phyloP scores from a whole-genome alignment of 805 yeast genomes.

The Suhomyces canberraensis region DNA sequence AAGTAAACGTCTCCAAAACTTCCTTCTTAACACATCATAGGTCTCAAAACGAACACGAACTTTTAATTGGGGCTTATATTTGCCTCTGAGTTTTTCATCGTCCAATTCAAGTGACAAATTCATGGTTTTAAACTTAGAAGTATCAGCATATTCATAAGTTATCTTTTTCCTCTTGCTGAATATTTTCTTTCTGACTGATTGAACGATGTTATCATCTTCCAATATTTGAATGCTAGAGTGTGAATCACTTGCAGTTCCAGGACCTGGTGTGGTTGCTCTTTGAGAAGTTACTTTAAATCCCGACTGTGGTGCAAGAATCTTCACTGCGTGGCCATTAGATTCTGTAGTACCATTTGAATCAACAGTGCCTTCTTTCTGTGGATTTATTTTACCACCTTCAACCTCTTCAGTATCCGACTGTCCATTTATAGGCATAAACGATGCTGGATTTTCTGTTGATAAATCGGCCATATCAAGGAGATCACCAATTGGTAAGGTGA shows the following conservation, averaged over 20 bases:
- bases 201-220: slow-evolving; percentile 31
- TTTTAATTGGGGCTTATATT: slow-evolving; percentile 52
- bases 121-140: slow-evolving; percentile 42
- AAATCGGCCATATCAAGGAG: slow-evolving; percentile 39
- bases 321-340: neutral
- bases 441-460: neutral
- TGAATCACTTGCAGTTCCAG: slow-evolving; percentile 2
- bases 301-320: neutral
- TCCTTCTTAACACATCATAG: slow-evolving; percentile 58
- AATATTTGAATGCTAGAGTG: slow-evolving; percentile 20
- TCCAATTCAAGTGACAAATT: slow-evolving; percentile 33
- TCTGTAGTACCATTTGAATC: neutral
- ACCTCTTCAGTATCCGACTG: neutral
- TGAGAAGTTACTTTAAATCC: neutral
- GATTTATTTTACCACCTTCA: neutral
- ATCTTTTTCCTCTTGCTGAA: slow-evolving; percentile 28
- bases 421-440: slow-evolving; percentile 3
- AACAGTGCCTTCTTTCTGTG: neutral
- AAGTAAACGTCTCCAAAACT: slow-evolving; percentile 66
- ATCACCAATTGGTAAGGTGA: slow-evolving; percentile 53
- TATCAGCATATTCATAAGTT: slow-evolving; percentile 30
- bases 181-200: slow-evolving; percentile 25
- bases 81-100: slow-evolving; percentile 30
- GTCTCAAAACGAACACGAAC: slow-evolving; percentile 65
- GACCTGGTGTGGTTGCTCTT: neutral